phyloP scores from a whole-genome alignment of 495 filamentous ascomycete genomes.

The Tirmania nivea region DNA sequence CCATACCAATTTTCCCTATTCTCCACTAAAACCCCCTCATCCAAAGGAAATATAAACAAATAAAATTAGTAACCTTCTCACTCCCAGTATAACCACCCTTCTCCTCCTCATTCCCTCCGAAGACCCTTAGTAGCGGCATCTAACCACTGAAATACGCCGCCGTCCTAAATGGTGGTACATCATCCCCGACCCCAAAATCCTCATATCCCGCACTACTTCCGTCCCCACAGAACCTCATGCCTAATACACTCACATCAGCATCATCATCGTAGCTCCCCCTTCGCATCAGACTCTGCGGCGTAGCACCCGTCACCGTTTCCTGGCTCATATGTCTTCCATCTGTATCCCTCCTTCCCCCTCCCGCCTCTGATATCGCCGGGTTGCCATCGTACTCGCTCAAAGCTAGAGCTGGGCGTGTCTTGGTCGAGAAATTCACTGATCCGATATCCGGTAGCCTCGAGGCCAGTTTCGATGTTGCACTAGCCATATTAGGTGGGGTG shows the following conservation, averaged over 20 bases:
- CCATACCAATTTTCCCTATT: no score
- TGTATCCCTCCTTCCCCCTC: constrained; percentile 6
- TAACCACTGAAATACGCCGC: background rate
- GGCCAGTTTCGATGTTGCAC: constrained; percentile 7
- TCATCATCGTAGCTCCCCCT: constrained; percentile 13
- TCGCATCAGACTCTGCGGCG: constrained; percentile 5
- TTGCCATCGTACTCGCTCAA: background rate
- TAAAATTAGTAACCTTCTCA: no score
- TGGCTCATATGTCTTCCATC: constrained; percentile 1
- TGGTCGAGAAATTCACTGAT: background rate
- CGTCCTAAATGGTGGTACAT: constrained; percentile 6
- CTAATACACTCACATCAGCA: constrained; percentile 14
- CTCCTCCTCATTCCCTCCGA: no score
- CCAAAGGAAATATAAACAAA: no score
- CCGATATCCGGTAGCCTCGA: constrained; percentile 9
- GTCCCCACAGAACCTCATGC: constrained; percentile 12
- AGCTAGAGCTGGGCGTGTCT: background rate
- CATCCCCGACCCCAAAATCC: constrained; percentile 7
- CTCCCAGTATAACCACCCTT: no score
- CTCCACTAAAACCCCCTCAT: no score
- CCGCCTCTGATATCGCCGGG: background rate
- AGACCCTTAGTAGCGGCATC: background rate
- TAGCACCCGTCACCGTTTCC: constrained; percentile 1
- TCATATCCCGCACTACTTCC: constrained; percentile 12
- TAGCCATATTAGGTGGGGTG: constrained; percentile 8